A percentile compares a stretch with the other conserved stretches of the same genome.
Conservation (phyloP, 805 yeast species). For the Wickerhamomyces hampshirensis region DNA sequence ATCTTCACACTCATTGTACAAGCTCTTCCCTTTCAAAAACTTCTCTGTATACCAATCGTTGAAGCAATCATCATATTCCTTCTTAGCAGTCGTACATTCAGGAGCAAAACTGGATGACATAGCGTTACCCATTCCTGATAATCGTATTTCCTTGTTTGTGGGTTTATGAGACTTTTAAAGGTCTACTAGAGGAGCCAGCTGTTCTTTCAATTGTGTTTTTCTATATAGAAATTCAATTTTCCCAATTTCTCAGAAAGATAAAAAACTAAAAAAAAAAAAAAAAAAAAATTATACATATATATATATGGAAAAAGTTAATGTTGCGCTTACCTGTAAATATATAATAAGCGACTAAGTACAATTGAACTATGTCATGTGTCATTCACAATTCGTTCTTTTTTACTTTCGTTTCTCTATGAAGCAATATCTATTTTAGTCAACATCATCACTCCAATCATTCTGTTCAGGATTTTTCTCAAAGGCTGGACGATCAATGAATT, state of each 20-base stretch:
- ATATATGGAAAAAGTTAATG: too few relatives aligned
- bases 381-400: too few relatives aligned
- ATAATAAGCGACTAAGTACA: too few relatives aligned
- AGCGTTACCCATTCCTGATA: constrained; percentile 55
- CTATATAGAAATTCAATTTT: too few relatives aligned
- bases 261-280: too few relatives aligned
- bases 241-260: too few relatives aligned
- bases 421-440: background rate
- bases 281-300: background rate
- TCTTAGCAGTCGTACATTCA: constrained; percentile 86
- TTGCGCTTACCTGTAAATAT: too few relatives aligned
- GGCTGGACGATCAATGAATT: constrained; percentile 18
- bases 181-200: background rate
- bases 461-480: background rate
- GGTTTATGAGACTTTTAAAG: too few relatives aligned
- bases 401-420: too few relatives aligned
- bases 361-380: too few relatives aligned
- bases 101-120: constrained; percentile 94
- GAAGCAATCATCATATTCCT: constrained; percentile 87
- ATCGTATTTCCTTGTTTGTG: too few relatives aligned
- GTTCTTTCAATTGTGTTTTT: constrained; percentile 43
- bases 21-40: constrained; percentile 49
- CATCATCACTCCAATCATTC: constrained; percentile 21
- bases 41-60: constrained; percentile 93
- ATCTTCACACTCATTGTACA: constrained; percentile 84